Evolutionary conservation across 1,139 yeast species (phyloP).

Genomic region (Hemisphaericaspora subhashii): DNA sequence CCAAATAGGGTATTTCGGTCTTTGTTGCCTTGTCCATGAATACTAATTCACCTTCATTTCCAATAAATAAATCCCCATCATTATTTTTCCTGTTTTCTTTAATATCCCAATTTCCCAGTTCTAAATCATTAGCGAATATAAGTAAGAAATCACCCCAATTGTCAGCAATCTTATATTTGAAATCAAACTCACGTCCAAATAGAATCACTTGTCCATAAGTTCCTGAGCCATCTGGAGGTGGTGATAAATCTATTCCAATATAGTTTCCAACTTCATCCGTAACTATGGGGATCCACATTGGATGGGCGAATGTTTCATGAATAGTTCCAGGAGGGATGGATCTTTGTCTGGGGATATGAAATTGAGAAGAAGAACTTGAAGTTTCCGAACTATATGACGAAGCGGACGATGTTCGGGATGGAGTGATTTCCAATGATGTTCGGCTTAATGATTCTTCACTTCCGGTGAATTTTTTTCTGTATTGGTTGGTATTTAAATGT

Average conservation of each 20-base stretch:
- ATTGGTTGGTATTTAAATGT: conserved; percentile 22
- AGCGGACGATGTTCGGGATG: conserved; percentile 7
- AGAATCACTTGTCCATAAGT: conserved; percentile 80
- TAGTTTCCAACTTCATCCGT: conserved; percentile 90
- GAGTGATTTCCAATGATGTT: conserved; percentile 9
- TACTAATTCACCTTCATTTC: conserved; percentile 70
- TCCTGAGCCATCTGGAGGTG: conserved; percentile 63
- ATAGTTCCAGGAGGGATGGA: conserved; percentile 75
- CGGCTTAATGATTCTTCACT: conserved; percentile 12
- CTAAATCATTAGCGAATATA: conserved; percentile 80
- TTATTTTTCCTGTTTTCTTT: conserved; percentile 48
- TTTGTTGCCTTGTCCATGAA: conserved; percentile 51
- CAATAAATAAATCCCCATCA: conserved; percentile 55
- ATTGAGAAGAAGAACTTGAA: conserved; percentile 5
- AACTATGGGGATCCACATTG: conserved; percentile 86
- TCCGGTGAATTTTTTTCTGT: conserved; percentile 23
- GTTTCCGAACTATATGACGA: conserved; percentile 11
- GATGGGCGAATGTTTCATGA: conserved; percentile 76
- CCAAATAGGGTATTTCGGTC: conserved; percentile 61
- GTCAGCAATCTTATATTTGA: conserved; percentile 73
- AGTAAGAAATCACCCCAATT: conserved; percentile 85
- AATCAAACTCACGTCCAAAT: conserved; percentile 88
- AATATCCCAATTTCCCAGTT: conserved; percentile 70
- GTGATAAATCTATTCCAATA: conserved; percentile 85
- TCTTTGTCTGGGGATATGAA: conserved; percentile 54